phyloP scores from a whole-genome alignment of 768 basidiomycete genomes.

The Mycena haematopus region DNA sequence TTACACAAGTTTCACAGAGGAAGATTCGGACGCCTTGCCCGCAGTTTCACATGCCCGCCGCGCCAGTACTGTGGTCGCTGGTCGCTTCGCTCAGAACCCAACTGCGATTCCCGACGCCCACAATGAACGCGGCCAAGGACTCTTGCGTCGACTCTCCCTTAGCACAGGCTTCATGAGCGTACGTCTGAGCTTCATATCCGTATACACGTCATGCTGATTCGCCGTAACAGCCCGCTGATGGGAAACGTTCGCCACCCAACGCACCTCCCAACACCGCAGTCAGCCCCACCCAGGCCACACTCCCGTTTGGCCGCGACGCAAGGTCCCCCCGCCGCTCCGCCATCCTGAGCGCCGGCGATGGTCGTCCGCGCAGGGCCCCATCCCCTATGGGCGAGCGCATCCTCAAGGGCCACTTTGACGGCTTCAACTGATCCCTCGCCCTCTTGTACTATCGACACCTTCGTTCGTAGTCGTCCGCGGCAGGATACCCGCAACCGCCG shows the following conservation, averaged over 20 bases:
- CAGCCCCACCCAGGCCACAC: constrained; percentile 41
- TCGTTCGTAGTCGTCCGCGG: constrained; percentile 32
- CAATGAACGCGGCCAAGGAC: constrained; percentile 70
- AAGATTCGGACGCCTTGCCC: constrained; percentile 48
- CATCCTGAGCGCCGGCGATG: constrained; percentile 53
- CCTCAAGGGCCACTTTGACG: constrained; percentile 90
- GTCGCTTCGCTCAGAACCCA: constrained; percentile 58
- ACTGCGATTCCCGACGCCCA: constrained; percentile 53
- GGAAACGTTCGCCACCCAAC: constrained; percentile 44
- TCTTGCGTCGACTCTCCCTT: constrained; percentile 79
- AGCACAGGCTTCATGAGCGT: constrained; percentile 63
- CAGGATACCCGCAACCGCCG: constrained; percentile 48
- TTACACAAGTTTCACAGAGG: constrained; percentile 33
- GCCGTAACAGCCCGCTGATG: constrained; percentile 33
- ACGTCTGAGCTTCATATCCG: constrained; percentile 33
- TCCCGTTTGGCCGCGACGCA: constrained; percentile 39
- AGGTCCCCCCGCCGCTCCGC: constrained; percentile 62
- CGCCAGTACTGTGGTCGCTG: constrained; percentile 61
- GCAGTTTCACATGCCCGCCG: constrained; percentile 61
- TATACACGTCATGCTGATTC: background rate
- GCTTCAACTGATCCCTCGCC: constrained; percentile 67
- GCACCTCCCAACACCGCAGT: constrained; percentile 62
- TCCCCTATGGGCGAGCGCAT: constrained; percentile 93
- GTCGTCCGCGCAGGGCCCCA: constrained; percentile 69
- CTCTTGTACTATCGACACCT: constrained; percentile 17